phyloP scores from a whole-genome alignment of 208 protist species.

The Crithidia mellificae region DNA sequence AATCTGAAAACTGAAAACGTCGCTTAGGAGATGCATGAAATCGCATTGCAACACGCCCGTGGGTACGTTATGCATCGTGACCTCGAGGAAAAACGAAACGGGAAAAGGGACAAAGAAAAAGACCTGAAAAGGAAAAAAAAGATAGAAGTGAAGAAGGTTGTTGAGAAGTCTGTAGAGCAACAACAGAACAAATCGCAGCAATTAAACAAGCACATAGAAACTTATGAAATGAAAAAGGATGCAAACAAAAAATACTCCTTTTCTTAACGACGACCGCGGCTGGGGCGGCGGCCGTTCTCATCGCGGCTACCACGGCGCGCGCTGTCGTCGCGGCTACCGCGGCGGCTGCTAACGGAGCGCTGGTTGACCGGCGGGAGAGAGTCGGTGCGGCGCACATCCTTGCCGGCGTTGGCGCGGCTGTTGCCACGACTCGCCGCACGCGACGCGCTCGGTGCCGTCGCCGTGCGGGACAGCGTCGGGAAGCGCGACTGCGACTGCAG shows the following conservation, averaged over 20 bases:
- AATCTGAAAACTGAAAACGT: too few relatives aligned
- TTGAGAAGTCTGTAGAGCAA: not conserved
- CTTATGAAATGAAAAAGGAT: too few relatives aligned
- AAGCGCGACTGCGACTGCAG: slow-evolving; percentile 55
- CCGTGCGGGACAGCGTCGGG: slow-evolving; percentile 49
- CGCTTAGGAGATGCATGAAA: too few relatives aligned
- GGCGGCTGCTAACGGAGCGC: slow-evolving; percentile 43
- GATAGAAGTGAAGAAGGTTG: not conserved
- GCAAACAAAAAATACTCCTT: too few relatives aligned
- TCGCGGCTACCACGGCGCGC: slow-evolving; percentile 30
- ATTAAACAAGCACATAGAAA: too few relatives aligned
- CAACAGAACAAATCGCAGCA: too few relatives aligned
- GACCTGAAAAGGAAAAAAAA: not conserved
- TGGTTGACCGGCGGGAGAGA: slow-evolving; percentile 46
- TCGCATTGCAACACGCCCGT: not conserved
- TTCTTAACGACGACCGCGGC: slow-evolving; percentile 35
- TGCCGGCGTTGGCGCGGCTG: slow-evolving; percentile 15
- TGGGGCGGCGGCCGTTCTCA: slow-evolving; percentile 14
- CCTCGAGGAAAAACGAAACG: too few relatives aligned
- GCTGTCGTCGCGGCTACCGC: slow-evolving; percentile 36
- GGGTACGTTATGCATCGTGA: not conserved
- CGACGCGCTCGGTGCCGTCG: slow-evolving; percentile 48
- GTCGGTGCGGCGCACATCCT: slow-evolving; percentile 48
- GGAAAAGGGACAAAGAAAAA: not conserved
- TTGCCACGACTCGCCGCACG: slow-evolving; percentile 48